Percentiles rank a stretch among this genome's conserved stretches.
Evolutionary conservation across 2,329 filamentous ascomycete species (phyloP).

Genomic region (Bretziella fagacearum): DNA sequence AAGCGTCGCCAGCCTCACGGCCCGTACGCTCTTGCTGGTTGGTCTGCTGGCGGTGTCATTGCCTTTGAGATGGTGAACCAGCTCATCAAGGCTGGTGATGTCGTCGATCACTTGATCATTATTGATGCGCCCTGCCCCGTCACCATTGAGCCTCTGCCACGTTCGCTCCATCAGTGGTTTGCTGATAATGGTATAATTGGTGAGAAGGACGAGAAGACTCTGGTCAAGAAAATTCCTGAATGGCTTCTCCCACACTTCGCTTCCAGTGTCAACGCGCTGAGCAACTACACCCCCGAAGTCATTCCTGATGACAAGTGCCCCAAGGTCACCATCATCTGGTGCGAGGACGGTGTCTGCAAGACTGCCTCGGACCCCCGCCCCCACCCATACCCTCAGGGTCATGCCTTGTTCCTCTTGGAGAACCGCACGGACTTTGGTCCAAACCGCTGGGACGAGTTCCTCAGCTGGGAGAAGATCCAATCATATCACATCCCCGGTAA

Average conservation of each 20-base stretch:
- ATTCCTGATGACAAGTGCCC: conserved; percentile 43
- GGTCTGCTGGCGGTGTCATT: conserved; percentile 61
- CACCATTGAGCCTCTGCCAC: conserved; percentile 50
- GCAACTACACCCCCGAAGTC: conserved; percentile 49
- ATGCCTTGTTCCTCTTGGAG: conserved; percentile 53
- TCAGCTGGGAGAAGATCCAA: conserved; percentile 43
- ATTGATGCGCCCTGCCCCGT: conserved; percentile 51
- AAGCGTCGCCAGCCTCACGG: conserved; percentile 52
- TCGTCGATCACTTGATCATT: conserved; percentile 42
- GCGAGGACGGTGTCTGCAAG: conserved; percentile 55
- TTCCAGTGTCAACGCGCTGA: conserved; percentile 49
- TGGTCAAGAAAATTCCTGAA: conserved; percentile 35
- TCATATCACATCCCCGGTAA: conserved; percentile 54
- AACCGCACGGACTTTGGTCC: conserved; percentile 55
- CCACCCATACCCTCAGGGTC: conserved; percentile 40
- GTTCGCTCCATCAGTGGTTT: conserved; percentile 50
- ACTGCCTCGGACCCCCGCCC: conserved; percentile 47
- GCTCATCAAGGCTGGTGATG: conserved; percentile 38
- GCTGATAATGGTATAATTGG: conserved; percentile 55
- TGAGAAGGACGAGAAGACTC: conserved; percentile 32
- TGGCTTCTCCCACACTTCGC: conserved; percentile 62
- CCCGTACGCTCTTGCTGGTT: conserved; percentile 52
- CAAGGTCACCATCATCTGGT: conserved; percentile 51
- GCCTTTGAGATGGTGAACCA: conserved; percentile 50
- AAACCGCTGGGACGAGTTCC: conserved; percentile 52